Conservation (phyloP, 805 yeast genomes). For the Torulaspora maleeae region DNA sequence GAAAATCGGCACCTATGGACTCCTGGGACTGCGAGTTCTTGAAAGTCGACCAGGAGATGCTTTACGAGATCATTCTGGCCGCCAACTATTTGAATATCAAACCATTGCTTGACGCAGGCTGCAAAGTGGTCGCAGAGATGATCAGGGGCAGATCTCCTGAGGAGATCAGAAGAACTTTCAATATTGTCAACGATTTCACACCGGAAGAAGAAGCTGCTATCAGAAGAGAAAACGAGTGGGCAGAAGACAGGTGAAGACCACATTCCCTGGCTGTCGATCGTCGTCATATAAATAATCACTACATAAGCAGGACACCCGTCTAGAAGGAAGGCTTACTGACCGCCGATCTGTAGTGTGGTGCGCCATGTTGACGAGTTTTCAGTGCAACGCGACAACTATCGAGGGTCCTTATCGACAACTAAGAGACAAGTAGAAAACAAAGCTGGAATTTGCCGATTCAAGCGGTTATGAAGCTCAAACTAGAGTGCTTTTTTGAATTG, state of each 20-base stretch:
- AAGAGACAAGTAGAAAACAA: no score
- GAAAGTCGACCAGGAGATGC: constrained; percentile 89
- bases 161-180: constrained; percentile 73
- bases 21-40: constrained; percentile 95
- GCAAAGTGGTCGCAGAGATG: constrained; percentile 81
- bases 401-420: no score
- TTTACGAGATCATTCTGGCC: constrained; percentile 75
- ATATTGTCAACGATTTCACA: constrained; percentile 75
- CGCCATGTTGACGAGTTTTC: no score
- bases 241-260: constrained; percentile 58
- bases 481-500: no score
- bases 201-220: constrained; percentile 88
- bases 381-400: no score
- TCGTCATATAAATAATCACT: background rate
- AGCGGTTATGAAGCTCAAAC: no score
- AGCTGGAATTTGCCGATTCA: no score
- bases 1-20: constrained; percentile 85
- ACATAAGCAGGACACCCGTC: background rate
- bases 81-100: constrained; percentile 73
- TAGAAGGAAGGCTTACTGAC: background rate
- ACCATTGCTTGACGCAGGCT: constrained; percentile 71
- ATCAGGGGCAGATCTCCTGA: constrained; percentile 75
- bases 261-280: background rate
- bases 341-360: no score
- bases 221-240: constrained; percentile 86